Evolutionary conservation across 2,329 filamentous ascomycete genomes (phyloP), one percentile per base, ranked within the genome.

Genomic region (Colletotrichum kahawae): DNA sequence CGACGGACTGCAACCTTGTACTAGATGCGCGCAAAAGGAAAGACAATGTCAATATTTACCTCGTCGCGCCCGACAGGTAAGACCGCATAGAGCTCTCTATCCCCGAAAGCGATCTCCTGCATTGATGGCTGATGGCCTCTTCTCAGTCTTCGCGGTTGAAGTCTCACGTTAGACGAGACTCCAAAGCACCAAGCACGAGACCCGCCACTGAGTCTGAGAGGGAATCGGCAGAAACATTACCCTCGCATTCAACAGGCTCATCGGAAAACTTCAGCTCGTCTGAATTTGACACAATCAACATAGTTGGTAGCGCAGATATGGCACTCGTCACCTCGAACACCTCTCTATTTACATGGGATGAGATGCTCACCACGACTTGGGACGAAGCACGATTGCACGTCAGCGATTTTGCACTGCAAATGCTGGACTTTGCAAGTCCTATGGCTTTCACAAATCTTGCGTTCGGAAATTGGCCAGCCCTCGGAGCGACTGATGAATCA

Each of bases 81-180:
- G 56, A 5, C n/a, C 1, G 3, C 2, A 48, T 7, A n/a, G 18
- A 34, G 18, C 24, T 3, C 27, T 18, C 8, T 0, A 4, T 4
- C 43, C 4, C n/a, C 10, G n/a, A 21, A 51, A 51, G 43, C n/a
- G 43, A 51, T 51, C n/a, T 51, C 2, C 16, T 18, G 9, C 12
- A 21, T n/a, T 9, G 4, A 14, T 60, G 12, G 34, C 57, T 34
- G 13, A 60, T 8, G 29, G 18, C 16, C 2, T 27, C n/a, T 51
- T 21, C 2, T 7, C 43, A 51, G 43, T 24, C 43, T 51, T 51
- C 43, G 43, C 4, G 43, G 6, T 13, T 51, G 6, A 51, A 51
- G 43, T 51, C 43, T 51, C 4, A 51, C 2, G 43, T 51, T 6
- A 21, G n/a, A 21, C n/a, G 4, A 51, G n/a, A 51, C 10, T 51